Percentiles rank a stretch among this genome's conserved stretches.
Evolutionary conservation across 768 basidiomycete species (phyloP).

Genomic region (Lactarius psammicola): DNA sequence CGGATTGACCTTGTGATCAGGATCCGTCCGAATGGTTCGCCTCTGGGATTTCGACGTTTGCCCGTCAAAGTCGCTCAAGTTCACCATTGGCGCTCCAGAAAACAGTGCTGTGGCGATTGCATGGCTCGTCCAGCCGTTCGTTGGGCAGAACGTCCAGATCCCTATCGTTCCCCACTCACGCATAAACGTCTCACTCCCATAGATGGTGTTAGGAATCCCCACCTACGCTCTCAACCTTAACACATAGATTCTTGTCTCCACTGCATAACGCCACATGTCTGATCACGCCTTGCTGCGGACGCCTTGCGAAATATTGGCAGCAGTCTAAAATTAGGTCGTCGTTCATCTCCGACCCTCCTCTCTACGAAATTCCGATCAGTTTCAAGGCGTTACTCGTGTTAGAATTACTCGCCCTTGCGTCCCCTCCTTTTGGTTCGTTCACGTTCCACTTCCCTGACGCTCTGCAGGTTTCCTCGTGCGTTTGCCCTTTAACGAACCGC

Average conservation of each 20-base stretch:
- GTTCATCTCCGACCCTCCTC: slow-evolving; percentile 46
- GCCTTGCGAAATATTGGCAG: slow-evolving; percentile 54
- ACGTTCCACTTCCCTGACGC: slow-evolving; percentile 60
- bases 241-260: slow-evolving; percentile 64
- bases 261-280: slow-evolving; percentile 57
- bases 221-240: slow-evolving; percentile 45
- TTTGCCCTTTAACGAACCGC: slow-evolving; percentile 56
- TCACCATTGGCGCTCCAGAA: slow-evolving; percentile 36
- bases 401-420: slow-evolving; percentile 39
- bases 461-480: slow-evolving; percentile 62
- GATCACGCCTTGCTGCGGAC: slow-evolving; percentile 32
- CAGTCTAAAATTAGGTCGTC: slow-evolving; percentile 78
- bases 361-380: slow-evolving; percentile 13
- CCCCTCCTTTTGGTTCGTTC: slow-evolving; percentile 37
- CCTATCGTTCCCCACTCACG: slow-evolving; percentile 7
- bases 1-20: slow-evolving; percentile 26
- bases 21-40: slow-evolving; percentile 28
- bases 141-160: slow-evolving; percentile 24
- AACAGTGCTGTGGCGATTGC: slow-evolving; percentile 52
- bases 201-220: slow-evolving; percentile 3
- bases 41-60: slow-evolving; percentile 25
- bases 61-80: slow-evolving; percentile 41
- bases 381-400: not conserved
- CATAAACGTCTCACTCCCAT: not conserved
- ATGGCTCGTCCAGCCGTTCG: slow-evolving; percentile 42